phyloP scores from a whole-genome alignment of 805 yeast species.

The Monosporozyma unispora region DNA sequence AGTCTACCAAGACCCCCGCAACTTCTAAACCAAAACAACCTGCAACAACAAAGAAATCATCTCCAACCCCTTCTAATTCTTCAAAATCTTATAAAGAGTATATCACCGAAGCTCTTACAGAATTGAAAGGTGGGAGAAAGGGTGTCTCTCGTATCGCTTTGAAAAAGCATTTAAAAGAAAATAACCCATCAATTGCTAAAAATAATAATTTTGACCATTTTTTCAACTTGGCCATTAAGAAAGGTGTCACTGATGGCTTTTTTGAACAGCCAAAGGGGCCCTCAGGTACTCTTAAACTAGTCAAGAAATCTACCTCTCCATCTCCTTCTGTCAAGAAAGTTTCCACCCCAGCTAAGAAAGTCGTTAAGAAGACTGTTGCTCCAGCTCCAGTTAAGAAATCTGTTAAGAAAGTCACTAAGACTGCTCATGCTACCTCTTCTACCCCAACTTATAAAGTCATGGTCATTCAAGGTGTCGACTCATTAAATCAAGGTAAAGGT shows the following conservation, averaged over 20 bases:
- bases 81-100: slow-evolving; percentile 23
- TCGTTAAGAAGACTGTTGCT: slow-evolving; percentile 14
- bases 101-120: slow-evolving; percentile 49
- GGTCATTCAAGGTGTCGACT: slow-evolving; percentile 49
- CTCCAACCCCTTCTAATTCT: slow-evolving; percentile 4
- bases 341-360: slow-evolving; percentile 4
- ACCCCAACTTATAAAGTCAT: slow-evolving; percentile 21
- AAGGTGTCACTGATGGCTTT: slow-evolving; percentile 69
- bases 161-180: slow-evolving; percentile 62
- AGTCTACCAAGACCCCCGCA: slow-evolving; percentile 4
- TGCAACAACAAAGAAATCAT: slow-evolving; percentile 4
- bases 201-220: slow-evolving; percentile 63
- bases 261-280: slow-evolving; percentile 84
- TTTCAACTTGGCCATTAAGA: slow-evolving; percentile 70
- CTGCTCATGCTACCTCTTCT: slow-evolving; percentile 18
- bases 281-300: slow-evolving; percentile 71
- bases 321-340: slow-evolving; percentile 22
- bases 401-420: slow-evolving; percentile 16
- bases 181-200: slow-evolving; percentile 45
- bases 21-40: slow-evolving; percentile 1
- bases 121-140: slow-evolving; percentile 52
- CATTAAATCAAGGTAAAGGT: slow-evolving; percentile 75
- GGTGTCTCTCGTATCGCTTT: slow-evolving; percentile 83
- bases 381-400: slow-evolving; percentile 2
- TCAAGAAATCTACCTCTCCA: slow-evolving; percentile 13